Base-by-base conservation (phyloP, 805 yeast species). In the Hyphopichia homilentoma region DNA sequence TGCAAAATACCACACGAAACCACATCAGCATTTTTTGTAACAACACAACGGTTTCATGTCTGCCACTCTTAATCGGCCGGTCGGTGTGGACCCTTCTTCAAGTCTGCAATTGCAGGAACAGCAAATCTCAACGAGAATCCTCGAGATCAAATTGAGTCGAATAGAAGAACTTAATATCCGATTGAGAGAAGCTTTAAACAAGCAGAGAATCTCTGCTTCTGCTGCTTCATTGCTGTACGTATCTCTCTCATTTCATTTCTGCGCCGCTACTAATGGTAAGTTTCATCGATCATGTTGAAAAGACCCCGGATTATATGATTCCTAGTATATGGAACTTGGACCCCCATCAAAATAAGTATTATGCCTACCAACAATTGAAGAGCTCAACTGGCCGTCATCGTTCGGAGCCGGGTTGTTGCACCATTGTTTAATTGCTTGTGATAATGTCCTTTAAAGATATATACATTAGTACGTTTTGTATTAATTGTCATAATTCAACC, bases 181-280 rank as follows among this genome's bases (percentile, higher is more conserved):
- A 39, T 53, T 82, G 22, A 70, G 68, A 42, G 68, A 68, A 18
- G 70, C 75, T 26, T 50, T 83, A 23, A 50, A 68, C 3, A 58
- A 74, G 33, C 79, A 80, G 8, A 61, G 88, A 39, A 75, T 79
- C 2, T 75, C 79, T 20, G 80, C 84, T 6, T 77, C 85, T 4
- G 73, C 74, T 45, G 82, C 83, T 6, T 73, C 79, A 6, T 57
- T 71, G 22, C 55, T 69, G 33, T 55, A 67, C 27, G 56, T 52
- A n/a, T n/a, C n/a, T n/a, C n/a, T n/a, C n/a, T n/a, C n/a, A n/a
- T n/a, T n/a, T n/a, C n/a, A n/a, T n/a, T n/a, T n/a, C n/a, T n/a
- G n/a, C n/a, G n/a, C n/a, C n/a, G 11, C 22, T 20, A 20, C 11
- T 20, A 20, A 7, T 20, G 11, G 11, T 11, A 20, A 20, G 11